Evolutionary conservation across 352 stramenopile genomes (phyloP).

Genomic region (Blastocystis sp.): DNA sequence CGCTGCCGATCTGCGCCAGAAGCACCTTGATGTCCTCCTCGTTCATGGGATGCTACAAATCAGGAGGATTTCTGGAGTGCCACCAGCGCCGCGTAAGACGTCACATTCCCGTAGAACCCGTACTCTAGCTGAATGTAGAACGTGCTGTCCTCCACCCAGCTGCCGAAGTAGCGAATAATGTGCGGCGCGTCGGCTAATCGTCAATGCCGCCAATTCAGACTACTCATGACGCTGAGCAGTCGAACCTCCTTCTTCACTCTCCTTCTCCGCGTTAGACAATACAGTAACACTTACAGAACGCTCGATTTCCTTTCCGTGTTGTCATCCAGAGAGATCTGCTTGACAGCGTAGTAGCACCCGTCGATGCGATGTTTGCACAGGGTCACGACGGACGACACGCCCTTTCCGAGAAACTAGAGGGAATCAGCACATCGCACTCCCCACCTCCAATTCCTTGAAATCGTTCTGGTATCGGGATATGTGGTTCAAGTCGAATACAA

Average conservation of each 20-base stretch:
- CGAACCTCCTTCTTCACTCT: constrained; percentile 38
- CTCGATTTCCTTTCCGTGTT: neutral
- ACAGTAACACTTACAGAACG: neutral
- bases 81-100: constrained; percentile 2
- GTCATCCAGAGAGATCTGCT: constrained; percentile 38
- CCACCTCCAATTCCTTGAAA: constrained; percentile 66
- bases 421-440: neutral
- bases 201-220: neutral
- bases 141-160: constrained; percentile 40
- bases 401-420: constrained; percentile 24
- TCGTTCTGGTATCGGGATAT: constrained; percentile 48
- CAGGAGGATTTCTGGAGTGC: neutral
- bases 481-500: constrained; percentile 35
- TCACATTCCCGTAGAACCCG: constrained; percentile 41
- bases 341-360: constrained; percentile 65
- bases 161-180: constrained; percentile 44
- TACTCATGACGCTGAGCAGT: constrained; percentile 26
- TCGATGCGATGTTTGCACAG: constrained; percentile 70
- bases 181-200: constrained; percentile 43
- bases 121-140: constrained; percentile 69
- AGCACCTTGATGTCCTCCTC: constrained; percentile 37
- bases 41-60: neutral
- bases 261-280: constrained; percentile 2
- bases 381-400: constrained; percentile 49
- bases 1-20: constrained; percentile 23